Percentiles rank a stretch among this genome's conserved stretches.
These are phyloP conservation scores for Apium graveolens DNA, from an alignment of 129 eudicot species.

Conservation along the genomic window DNA sequence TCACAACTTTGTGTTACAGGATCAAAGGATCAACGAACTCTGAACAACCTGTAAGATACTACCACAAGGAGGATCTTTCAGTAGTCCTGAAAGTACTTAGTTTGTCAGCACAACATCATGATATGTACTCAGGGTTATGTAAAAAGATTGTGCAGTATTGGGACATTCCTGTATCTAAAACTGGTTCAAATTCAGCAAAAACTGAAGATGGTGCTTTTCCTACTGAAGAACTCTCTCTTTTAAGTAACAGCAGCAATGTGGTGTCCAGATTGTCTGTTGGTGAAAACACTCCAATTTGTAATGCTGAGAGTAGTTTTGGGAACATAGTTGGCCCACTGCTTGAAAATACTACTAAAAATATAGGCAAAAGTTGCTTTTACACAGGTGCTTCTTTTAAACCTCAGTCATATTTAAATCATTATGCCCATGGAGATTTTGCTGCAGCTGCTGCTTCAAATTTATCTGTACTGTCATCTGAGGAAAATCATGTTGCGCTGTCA, in stretches of 20 bases:
- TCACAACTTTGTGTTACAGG: slow-evolving; percentile 38
- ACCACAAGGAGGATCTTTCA: slow-evolving; percentile 47
- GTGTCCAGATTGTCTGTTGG: neutral
- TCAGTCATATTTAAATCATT: slow-evolving; percentile 50
- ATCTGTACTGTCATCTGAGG: slow-evolving; percentile 68
- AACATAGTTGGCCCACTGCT: neutral
- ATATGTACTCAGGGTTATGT: slow-evolving; percentile 57
- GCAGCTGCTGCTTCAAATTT: slow-evolving; percentile 89
- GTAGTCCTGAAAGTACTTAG: slow-evolving; percentile 46
- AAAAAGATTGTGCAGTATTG: slow-evolving; percentile 61
- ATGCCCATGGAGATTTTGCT: slow-evolving; percentile 86
- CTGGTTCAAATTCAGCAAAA: slow-evolving; percentile 8
- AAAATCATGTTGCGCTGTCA: slow-evolving; percentile 39
- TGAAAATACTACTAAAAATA: slow-evolving; percentile 3
- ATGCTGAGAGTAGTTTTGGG: slow-evolving; percentile 5
- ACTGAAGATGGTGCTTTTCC: slow-evolving; percentile 13
- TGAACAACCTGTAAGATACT: slow-evolving; percentile 49
- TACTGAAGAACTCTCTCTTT: slow-evolving; percentile 4
- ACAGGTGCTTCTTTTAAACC: slow-evolving; percentile 62
- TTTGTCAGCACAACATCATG: slow-evolving; percentile 35
- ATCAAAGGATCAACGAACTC: slow-evolving; percentile 43
- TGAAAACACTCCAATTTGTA: slow-evolving; percentile 18
- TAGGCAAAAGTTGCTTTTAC: slow-evolving; percentile 26
- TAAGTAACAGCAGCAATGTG: neutral
- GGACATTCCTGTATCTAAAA: slow-evolving; percentile 49